phyloP scores from a whole-genome alignment of 106 monocot species.

The Dioscorea dumetorum region DNA sequence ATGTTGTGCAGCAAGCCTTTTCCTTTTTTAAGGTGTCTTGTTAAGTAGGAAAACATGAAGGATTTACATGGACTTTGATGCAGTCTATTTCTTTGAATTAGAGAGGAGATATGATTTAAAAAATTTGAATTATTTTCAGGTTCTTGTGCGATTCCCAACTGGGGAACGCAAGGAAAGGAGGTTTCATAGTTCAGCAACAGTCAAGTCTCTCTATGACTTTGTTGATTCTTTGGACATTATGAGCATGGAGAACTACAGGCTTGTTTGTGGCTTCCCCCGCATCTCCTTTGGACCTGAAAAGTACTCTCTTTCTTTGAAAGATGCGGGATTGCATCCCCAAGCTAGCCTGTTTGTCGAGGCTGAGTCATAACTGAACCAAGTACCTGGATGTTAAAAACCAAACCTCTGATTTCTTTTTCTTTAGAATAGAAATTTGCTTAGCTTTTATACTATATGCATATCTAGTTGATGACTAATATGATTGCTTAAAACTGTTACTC shows the following conservation, averaged over 20 bases:
- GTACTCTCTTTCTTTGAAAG: slow-evolving; percentile 45
- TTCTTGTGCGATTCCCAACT: slow-evolving; percentile 67
- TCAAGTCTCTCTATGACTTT: slow-evolving; percentile 65
- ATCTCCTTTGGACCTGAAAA: slow-evolving; percentile 63
- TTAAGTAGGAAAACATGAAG: too few relatives aligned
- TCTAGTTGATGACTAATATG: too few relatives aligned
- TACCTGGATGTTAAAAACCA: too few relatives aligned
- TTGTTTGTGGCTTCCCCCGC: slow-evolving; percentile 76
- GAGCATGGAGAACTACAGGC: slow-evolving; percentile 51
- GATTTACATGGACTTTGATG: too few relatives aligned
- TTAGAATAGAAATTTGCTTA: too few relatives aligned
- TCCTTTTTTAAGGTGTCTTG: too few relatives aligned
- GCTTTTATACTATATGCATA: too few relatives aligned
- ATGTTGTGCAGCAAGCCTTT: too few relatives aligned
- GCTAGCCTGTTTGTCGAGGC: slow-evolving; percentile 31
- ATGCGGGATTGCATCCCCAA: slow-evolving; percentile 49
- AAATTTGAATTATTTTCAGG: slow-evolving; percentile 19
- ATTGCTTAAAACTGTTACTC: too few relatives aligned
- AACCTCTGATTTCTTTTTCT: too few relatives aligned
- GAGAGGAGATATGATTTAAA: too few relatives aligned
- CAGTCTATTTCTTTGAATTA: too few relatives aligned
- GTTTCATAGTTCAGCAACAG: slow-evolving; percentile 46
- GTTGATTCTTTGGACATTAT: slow-evolving; percentile 75
- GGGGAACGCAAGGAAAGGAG: slow-evolving; percentile 86
- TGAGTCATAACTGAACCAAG: background rate